These are phyloP conservation scores for Aspergillus taichungensis DNA, from an alignment of 495 filamentous ascomycete species.

Conservation along the genomic window DNA sequence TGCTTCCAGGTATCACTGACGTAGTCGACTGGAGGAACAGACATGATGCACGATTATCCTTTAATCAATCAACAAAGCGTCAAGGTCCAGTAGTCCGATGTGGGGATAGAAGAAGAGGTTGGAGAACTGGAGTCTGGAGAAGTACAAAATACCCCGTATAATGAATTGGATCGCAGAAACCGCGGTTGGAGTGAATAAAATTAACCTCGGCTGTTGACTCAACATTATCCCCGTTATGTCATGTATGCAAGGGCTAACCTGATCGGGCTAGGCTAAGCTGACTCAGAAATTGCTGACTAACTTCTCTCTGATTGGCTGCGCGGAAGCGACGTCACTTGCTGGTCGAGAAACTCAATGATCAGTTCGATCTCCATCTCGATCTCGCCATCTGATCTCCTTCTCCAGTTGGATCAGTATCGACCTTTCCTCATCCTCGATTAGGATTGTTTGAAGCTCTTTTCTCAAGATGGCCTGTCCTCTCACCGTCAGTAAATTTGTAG, in stretches of 20 bases:
- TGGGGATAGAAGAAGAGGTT: no score
- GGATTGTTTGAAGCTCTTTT: not conserved
- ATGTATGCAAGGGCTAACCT: no score
- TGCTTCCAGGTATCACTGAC: slow-evolving; percentile 76
- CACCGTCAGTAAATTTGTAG: slow-evolving; percentile 78
- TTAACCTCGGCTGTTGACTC: no score
- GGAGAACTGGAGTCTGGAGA: no score
- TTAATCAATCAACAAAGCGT: not conserved
- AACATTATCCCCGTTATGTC: no score
- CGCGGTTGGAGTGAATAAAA: no score
- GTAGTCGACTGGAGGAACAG: slow-evolving; percentile 62
- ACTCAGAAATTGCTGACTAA: no score
- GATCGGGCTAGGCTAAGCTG: no score
- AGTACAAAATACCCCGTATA: no score
- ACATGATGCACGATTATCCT: slow-evolving; percentile 23
- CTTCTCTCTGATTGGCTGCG: no score
- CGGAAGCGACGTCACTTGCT: no score
- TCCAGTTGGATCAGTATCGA: not conserved
- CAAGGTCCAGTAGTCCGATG: not conserved
- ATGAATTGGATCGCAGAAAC: no score
- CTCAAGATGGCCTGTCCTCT: slow-evolving; percentile 59
- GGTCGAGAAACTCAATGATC: not conserved
- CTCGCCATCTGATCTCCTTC: not conserved
- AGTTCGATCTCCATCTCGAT: not conserved
- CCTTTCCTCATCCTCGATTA: not conserved